Percentiles rank a stretch among this genome's conserved stretches.
These are phyloP conservation scores for Pyrus betulifolia DNA, from an alignment of 306 rosid genomes.

Conservation along the genomic window DNA sequence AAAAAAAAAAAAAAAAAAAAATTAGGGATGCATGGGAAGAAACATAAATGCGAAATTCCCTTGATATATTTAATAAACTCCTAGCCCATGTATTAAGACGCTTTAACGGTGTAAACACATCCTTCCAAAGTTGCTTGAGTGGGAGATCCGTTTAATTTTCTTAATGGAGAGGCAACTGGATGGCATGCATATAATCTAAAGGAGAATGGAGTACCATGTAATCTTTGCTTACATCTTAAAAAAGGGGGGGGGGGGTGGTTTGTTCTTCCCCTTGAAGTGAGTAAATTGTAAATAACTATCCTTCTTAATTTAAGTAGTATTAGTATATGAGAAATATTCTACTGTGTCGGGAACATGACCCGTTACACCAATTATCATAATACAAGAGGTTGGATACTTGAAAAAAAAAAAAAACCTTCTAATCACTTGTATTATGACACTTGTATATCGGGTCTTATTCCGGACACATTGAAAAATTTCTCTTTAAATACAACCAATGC, in stretches of 20 bases:
- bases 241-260: no score
- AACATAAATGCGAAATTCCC: not conserved
- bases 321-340: not conserved
- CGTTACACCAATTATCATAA: no score
- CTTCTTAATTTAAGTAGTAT: slow-evolving; percentile 8
- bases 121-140: not conserved
- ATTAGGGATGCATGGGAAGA: not conserved
- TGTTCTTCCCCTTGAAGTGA: not conserved
- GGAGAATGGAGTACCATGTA: not conserved
- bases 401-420: no score
- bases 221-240: not conserved
- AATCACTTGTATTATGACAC: no score
- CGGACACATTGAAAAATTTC: no score
- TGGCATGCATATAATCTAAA: not conserved
- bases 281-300: slow-evolving; percentile 14
- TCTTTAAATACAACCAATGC: not conserved
- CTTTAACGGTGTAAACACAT: not conserved
- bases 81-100: not conserved
- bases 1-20: no score
- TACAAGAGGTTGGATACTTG: no score
- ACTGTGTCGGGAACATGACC: no score
- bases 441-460: no score
- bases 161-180: not conserved
- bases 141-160: not conserved
- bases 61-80: no score